A percentile compares a stretch with the other conserved stretches of the same genome.
Evolutionary conservation across 192 early-diverging fungal genomes (phyloP).

Genomic region (Coemansia sp.): DNA sequence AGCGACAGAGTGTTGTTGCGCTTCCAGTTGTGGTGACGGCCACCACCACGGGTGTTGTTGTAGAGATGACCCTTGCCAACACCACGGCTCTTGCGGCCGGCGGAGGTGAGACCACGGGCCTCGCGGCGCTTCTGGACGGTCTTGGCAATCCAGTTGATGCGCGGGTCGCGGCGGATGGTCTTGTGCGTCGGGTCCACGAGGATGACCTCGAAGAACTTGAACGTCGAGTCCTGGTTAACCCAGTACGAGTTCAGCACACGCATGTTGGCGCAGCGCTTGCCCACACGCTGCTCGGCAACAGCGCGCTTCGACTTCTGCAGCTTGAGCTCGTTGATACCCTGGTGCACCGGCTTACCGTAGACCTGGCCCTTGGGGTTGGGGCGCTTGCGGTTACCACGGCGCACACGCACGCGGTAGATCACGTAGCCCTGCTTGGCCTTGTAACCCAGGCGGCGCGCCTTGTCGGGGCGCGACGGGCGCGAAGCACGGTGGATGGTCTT

Average conservation of each 20-base stretch:
- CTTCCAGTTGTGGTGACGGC: conserved; percentile 90
- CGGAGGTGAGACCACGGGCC: conserved; percentile 94
- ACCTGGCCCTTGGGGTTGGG: conserved; percentile 96
- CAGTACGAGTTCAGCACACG: conserved; percentile 99
- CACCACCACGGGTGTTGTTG: conserved; percentile 97
- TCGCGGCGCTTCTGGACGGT: conserved; percentile 99
- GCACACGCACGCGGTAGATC: conserved; percentile 98
- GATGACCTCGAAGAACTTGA: conserved; percentile 99
- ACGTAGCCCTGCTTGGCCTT: conserved; percentile 99
- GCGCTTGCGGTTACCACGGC: conserved; percentile 98
- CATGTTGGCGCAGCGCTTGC: conserved; percentile 94
- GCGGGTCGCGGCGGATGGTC: conserved; percentile 97
- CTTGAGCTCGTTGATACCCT: conserved; percentile 99
- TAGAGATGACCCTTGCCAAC: conserved; percentile 93
- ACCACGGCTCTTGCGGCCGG: conserved; percentile 97
- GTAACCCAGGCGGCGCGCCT: conserved; percentile 99
- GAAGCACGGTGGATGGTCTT: conserved; percentile 98
- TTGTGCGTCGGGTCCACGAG: conserved; percentile 97
- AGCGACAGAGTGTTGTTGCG: conserved; percentile 95
- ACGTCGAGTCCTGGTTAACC: conserved; percentile 99
- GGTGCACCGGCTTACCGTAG: conserved; percentile 97
- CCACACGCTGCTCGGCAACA: conserved; percentile 98
- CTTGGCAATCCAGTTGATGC: conserved; percentile 99
- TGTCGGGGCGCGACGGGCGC: conserved; percentile 97
- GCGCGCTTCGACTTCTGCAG: conserved; percentile 92